phyloP scores from a whole-genome alignment of 768 basidiomycete species.

The Lentinula lateritia region DNA sequence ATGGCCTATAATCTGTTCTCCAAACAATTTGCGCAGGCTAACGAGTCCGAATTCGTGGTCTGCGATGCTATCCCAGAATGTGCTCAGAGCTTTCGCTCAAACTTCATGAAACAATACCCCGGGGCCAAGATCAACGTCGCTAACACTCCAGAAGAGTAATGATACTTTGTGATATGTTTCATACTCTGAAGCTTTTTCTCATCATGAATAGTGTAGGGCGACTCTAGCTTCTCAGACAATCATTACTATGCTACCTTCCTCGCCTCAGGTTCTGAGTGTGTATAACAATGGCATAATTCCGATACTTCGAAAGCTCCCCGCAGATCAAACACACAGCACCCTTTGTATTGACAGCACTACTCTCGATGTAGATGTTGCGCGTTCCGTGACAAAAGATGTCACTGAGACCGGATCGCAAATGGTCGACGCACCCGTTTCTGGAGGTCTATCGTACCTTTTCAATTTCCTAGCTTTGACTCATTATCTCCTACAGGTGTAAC shows the following conservation, averaged over 20 bases:
- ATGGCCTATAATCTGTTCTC: constrained; percentile 85
- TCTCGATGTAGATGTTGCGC: constrained; percentile 73
- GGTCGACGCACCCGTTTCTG: constrained; percentile 93
- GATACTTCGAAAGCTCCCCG: constrained; percentile 46
- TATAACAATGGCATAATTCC: constrained; percentile 69
- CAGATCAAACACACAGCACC: constrained; percentile 32
- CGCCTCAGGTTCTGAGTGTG: constrained; percentile 78
- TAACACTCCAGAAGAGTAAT: constrained; percentile 63
- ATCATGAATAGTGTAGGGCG: constrained; percentile 39
- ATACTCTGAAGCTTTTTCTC: neutral
- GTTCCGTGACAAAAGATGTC: constrained; percentile 53
- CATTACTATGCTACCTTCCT: constrained; percentile 90
- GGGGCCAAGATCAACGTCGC: constrained; percentile 54
- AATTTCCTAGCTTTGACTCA: neutral
- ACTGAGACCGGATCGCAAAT: constrained; percentile 57
- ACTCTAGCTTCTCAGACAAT: constrained; percentile 58
- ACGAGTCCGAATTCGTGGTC: constrained; percentile 62
- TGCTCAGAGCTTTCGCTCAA: constrained; percentile 48
- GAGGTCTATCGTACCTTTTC: constrained; percentile 43
- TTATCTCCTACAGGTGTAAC: constrained; percentile 52
- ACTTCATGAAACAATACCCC: constrained; percentile 55
- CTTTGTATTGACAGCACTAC: constrained; percentile 90
- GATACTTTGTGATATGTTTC: neutral
- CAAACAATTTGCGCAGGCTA: constrained; percentile 50
- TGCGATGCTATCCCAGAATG: constrained; percentile 70